Percentiles rank a stretch among this genome's conserved stretches.
Conservation (phyloP, 108 stramenopile genomes). For the Conticribra guillardii region DNA sequence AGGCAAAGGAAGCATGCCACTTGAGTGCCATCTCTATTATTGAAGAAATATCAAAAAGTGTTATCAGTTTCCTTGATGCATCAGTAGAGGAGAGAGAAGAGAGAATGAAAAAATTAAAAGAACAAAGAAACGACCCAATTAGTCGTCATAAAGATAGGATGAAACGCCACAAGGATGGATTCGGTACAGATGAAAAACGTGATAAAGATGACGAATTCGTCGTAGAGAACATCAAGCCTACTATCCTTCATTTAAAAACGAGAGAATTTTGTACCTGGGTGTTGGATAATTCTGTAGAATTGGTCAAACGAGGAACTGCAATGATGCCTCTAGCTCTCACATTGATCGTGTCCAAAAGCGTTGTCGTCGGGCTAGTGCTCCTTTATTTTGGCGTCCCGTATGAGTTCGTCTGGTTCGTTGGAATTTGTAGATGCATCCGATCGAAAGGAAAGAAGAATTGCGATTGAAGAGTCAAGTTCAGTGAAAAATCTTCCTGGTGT, state of each 20-base stretch:
- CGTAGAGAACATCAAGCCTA: background rate
- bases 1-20: slow-evolving; percentile 1
- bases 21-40: slow-evolving; percentile 13
- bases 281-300: slow-evolving; percentile 1
- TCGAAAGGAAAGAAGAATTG: too few species aligned
- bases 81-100: slow-evolving; percentile 8
- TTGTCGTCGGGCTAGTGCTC: slow-evolving; percentile 6
- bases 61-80: slow-evolving; percentile 4
- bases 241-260: slow-evolving; percentile 5
- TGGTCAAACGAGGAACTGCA: background rate
- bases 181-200: background rate
- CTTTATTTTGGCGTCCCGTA: slow-evolving; percentile 7
- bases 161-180: slow-evolving; percentile 4
- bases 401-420: slow-evolving; percentile 25
- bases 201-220: background rate
- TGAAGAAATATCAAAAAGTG: slow-evolving; percentile 16
- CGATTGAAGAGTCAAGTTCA: too few species aligned
- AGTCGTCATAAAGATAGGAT: background rate
- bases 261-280: slow-evolving; percentile 2
- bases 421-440: too few species aligned
- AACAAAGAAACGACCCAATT: background rate
- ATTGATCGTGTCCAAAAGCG: slow-evolving; percentile 1
- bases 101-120: slow-evolving; percentile 2
- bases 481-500: too few species aligned
- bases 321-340: slow-evolving; percentile 9